phyloP scores from a whole-genome alignment of 176 grass and related monocot genomes.

The Panicum miliaceum region DNA sequence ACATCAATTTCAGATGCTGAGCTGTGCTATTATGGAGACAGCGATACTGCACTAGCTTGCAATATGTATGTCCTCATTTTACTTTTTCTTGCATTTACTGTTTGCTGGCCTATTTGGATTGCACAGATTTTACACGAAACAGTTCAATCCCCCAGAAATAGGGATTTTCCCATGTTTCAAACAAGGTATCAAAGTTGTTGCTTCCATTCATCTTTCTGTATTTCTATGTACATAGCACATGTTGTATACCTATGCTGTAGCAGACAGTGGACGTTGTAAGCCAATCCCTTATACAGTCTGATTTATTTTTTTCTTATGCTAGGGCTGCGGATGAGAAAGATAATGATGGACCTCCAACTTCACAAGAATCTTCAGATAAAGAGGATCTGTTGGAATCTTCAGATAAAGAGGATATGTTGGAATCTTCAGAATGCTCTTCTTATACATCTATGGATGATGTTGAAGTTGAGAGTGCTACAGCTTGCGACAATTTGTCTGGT shows the following conservation, averaged over 20 bases:
- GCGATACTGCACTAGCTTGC: constrained; percentile 37
- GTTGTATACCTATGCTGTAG: neutral
- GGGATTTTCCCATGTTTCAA: neutral
- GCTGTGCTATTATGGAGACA: constrained; percentile 41
- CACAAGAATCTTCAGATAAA: constrained; percentile 69
- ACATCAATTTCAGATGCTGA: constrained; percentile 46
- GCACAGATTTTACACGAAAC: neutral
- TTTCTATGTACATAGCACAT: constrained; percentile 26
- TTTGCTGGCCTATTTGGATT: neutral
- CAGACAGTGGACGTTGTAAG: neutral
- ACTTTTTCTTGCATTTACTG: constrained; percentile 22
- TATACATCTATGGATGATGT: constrained; percentile 74
- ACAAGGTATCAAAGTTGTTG: neutral
- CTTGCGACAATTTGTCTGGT: constrained; percentile 40
- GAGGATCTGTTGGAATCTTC: constrained; percentile 62
- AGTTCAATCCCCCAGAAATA: neutral
- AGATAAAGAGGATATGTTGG: constrained; percentile 55
- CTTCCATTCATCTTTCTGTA: constrained; percentile 3
- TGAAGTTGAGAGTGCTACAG: constrained; percentile 43
- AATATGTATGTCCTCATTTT: constrained; percentile 47
- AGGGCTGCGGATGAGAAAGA: constrained; percentile 57
- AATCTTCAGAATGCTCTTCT: constrained; percentile 74
- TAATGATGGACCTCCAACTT: constrained; percentile 61
- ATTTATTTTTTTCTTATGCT: constrained; percentile 18
- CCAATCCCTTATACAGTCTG: constrained; percentile 13